A percentile compares a stretch with the other conserved stretches of the same genome.
Evolutionary conservation across 2,329 filamentous ascomycete species (phyloP).

Genomic region (Nothopassalora personata): DNA sequence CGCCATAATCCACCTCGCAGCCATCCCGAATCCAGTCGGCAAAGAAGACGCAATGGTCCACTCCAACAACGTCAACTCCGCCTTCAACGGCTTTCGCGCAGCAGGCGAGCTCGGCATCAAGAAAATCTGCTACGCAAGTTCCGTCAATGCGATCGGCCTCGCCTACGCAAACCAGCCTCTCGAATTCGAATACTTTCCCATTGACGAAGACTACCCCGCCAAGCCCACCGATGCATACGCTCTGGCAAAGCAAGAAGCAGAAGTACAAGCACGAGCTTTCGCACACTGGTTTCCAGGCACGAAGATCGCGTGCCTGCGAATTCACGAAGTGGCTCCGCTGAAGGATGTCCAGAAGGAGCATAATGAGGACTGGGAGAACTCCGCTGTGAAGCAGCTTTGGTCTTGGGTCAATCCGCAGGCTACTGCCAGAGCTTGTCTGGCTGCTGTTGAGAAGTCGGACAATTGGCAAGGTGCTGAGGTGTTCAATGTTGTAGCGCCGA

Average conservation of each 20-base stretch:
- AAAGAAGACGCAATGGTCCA: conserved; percentile 33
- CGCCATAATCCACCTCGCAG: conserved; percentile 37
- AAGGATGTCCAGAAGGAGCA: conserved; percentile 32
- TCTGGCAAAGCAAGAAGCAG: conserved; percentile 35
- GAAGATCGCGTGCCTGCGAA: conserved; percentile 36
- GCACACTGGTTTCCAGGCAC: conserved; percentile 36
- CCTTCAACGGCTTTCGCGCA: conserved; percentile 39
- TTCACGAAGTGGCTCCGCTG: conserved; percentile 34
- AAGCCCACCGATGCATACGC: conserved; percentile 36
- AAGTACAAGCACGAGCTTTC: conserved; percentile 33
- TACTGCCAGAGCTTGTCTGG: conserved; percentile 34
- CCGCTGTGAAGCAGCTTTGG: conserved; percentile 35
- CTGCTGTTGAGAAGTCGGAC: conserved; percentile 31
- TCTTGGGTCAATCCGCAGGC: conserved; percentile 35
- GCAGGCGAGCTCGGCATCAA: conserved; percentile 34
- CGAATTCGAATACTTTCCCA: conserved; percentile 35
- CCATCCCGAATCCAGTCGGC: conserved; percentile 34
- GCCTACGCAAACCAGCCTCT: conserved; percentile 35
- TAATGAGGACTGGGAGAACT: conserved; percentile 31
- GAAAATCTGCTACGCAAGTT: conserved; percentile 35
- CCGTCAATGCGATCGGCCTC: conserved; percentile 37
- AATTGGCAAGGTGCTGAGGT: conserved; percentile 33
- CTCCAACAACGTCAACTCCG: conserved; percentile 36
- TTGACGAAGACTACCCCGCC: conserved; percentile 34
- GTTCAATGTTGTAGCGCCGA: conserved; percentile 35